Evolutionary conservation across 495 filamentous ascomycete species (phyloP).

Genomic region (Friedmanniomyces simplex): DNA sequence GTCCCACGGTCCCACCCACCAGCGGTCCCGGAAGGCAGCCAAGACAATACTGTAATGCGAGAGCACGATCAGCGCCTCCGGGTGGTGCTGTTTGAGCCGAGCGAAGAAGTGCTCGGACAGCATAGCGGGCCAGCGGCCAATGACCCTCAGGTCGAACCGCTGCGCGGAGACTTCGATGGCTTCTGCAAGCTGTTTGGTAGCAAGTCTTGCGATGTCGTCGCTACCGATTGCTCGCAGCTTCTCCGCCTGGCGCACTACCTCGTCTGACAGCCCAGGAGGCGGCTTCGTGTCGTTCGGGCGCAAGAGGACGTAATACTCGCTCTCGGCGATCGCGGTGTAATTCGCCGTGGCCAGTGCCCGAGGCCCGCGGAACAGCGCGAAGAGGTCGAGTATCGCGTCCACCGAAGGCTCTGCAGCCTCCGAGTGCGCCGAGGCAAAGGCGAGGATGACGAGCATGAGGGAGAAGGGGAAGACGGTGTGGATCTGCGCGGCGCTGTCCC

Average conservation of each 20-base stretch:
- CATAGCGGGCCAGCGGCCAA: slow-evolving; percentile 6
- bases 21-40: slow-evolving; percentile 1
- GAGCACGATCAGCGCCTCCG: slow-evolving; percentile 3
- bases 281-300: background rate
- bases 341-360: background rate
- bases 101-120: slow-evolving; percentile 5
- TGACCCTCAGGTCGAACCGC: background rate
- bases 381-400: slow-evolving; percentile 5
- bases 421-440: slow-evolving; percentile 5
- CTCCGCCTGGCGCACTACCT: background rate
- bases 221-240: background rate
- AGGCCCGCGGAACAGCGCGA: slow-evolving; percentile 5
- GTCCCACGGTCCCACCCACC: slow-evolving; percentile 8
- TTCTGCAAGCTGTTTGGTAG: background rate
- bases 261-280: background rate
- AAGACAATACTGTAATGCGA: slow-evolving; percentile 7
- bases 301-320: background rate
- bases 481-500: background rate
- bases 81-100: background rate
- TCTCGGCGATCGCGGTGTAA: background rate
- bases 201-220: background rate
- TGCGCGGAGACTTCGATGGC: background rate
- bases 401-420: background rate
- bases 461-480: slow-evolving; percentile 10
- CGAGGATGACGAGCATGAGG: slow-evolving; percentile 7